These are phyloP conservation scores for Pezicula carpinea DNA, from an alignment of 2,329 filamentous ascomycete genomes.

Conservation along the genomic window DNA sequence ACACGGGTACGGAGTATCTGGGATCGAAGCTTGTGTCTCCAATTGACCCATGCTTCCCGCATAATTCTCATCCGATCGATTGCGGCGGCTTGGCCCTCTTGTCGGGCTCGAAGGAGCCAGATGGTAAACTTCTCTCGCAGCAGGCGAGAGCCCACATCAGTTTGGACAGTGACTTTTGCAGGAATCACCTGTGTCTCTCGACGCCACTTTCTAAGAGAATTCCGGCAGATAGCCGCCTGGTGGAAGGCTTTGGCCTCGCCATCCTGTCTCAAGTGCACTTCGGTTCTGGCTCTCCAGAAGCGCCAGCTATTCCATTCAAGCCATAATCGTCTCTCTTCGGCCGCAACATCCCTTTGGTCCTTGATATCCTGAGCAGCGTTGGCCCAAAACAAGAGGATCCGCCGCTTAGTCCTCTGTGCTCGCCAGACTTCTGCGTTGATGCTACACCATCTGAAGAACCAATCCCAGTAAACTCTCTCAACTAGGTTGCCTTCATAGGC, in stretches of 20 bases:
- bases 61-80: conserved; percentile 48
- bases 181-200: conserved; percentile 21
- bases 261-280: conserved; percentile 7
- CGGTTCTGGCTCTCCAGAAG: conserved; percentile 17
- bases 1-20: conserved; percentile 46
- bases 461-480: conserved; percentile 25
- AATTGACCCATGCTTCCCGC: conserved; percentile 52
- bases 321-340: conserved; percentile 14
- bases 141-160: conserved; percentile 39
- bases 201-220: conserved; percentile 21
- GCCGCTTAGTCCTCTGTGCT: conserved; percentile 13
- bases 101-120: conserved; percentile 43
- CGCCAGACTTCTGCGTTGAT: conserved; percentile 15
- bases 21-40: conserved; percentile 57
- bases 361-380: conserved; percentile 10
- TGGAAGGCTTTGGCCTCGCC: conserved; percentile 12
- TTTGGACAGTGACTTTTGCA: conserved; percentile 32
- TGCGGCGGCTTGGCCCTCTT: conserved; percentile 41
- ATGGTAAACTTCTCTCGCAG: conserved; percentile 39
- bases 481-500: conserved; percentile 26
- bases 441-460: conserved; percentile 31
- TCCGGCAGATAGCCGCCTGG: conserved; percentile 7
- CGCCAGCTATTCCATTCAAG: conserved; percentile 15
- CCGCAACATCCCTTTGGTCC: conserved; percentile 15
- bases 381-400: conserved; percentile 20